Conservation (phyloP, 1,284 basidiomycete genomes). For the Gymnopus androsaceus region DNA sequence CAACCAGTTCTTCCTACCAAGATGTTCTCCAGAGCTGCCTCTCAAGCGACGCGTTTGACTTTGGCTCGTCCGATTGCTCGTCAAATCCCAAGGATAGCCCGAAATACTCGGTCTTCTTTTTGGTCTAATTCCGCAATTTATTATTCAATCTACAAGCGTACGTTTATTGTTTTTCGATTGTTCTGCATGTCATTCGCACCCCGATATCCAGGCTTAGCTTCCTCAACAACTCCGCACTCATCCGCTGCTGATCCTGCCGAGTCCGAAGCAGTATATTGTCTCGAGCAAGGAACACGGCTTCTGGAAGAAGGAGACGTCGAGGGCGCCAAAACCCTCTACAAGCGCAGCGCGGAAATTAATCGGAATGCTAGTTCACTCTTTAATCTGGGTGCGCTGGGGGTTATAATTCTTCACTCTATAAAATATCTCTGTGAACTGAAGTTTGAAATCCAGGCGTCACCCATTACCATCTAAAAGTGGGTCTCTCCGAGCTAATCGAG, state of each 20-base stretch:
- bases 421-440: too few species aligned
- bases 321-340: conserved; percentile 77
- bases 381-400: too few species aligned
- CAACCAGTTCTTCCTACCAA: not conserved
- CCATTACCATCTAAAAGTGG: conserved; percentile 84
- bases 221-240: conserved; percentile 79
- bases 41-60: not conserved
- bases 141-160: conserved; percentile 21
- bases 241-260: conserved; percentile 84
- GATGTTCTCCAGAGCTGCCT: conserved; percentile 6
- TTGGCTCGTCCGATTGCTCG: not conserved
- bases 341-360: conserved; percentile 80
- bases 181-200: not conserved
- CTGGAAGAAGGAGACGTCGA: conserved; percentile 90
- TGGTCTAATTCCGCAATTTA: conserved; percentile 8
- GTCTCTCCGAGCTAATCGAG: conserved; percentile 30
- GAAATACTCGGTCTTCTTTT: not conserved
- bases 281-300: conserved; percentile 86
- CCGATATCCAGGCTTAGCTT: conserved; percentile 70
- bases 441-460: too few species aligned
- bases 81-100: not conserved
- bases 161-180: conserved; percentile 10
- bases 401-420: too few species aligned
- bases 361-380: conserved; percentile 83
- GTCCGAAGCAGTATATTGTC: conserved; percentile 75